Evolutionary conservation across 2,329 filamentous ascomycete genomes (phyloP).

Genomic region (Ilyonectria robusta): DNA sequence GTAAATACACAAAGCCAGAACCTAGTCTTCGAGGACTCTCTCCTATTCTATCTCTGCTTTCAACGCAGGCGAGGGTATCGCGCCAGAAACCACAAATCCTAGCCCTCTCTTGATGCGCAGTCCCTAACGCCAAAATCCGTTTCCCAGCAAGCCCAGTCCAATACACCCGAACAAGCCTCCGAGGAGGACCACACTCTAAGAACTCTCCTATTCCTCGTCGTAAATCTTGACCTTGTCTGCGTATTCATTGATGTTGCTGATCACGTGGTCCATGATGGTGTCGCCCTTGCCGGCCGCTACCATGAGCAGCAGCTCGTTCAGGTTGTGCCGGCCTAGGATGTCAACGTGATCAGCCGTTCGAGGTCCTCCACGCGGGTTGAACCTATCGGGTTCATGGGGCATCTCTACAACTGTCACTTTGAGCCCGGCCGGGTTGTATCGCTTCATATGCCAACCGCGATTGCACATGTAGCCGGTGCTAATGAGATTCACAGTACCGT

Average conservation of each 20-base stretch:
- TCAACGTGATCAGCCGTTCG: conserved; percentile 93
- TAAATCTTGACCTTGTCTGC: conserved; percentile 86
- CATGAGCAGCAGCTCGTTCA: conserved; percentile 91
- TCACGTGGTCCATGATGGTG: conserved; percentile 81
- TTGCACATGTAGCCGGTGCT: conserved; percentile 97
- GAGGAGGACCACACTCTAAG: conserved; percentile 35
- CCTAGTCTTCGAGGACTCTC: conserved; percentile 11
- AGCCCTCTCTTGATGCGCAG: conserved; percentile 28
- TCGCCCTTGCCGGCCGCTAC: conserved; percentile 90
- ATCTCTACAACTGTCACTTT: conserved; percentile 93
- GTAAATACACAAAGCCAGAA: conserved; percentile 4
- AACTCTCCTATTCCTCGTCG: conserved; percentile 66
- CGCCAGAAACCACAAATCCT: conserved; percentile 34
- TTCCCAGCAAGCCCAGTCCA: conserved; percentile 26
- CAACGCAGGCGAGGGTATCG: conserved; percentile 40
- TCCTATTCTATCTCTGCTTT: conserved; percentile 33
- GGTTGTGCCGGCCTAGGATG: conserved; percentile 87
- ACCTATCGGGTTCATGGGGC: conserved; percentile 94
- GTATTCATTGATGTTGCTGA: conserved; percentile 87
- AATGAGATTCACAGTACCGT: conserved; percentile 95
- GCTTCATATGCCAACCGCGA: conserved; percentile 91
- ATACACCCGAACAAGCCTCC: conserved; percentile 21
- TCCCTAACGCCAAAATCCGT: conserved; percentile 45
- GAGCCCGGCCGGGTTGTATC: conserved; percentile 90
- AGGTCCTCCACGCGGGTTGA: conserved; percentile 82